These are phyloP conservation scores for Aquilaria sinensis DNA, from an alignment of 345 rosid genomes.

Conservation along the genomic window DNA sequence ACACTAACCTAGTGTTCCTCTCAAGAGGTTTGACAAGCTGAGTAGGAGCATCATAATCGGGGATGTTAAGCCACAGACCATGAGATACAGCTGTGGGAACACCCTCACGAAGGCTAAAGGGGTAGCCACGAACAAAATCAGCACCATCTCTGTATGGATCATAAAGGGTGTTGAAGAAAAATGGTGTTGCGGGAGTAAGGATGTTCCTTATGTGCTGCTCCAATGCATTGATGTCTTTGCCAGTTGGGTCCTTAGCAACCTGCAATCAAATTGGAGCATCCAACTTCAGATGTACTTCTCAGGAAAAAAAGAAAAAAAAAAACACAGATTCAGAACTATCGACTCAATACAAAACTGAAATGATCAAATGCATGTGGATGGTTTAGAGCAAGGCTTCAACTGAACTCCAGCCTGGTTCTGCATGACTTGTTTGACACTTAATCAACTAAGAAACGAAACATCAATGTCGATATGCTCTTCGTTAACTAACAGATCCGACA, in stretches of 20 bases:
- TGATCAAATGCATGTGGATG: not conserved
- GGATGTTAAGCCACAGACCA: slow-evolving; percentile 96
- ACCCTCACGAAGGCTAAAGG: slow-evolving; percentile 94
- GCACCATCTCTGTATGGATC: slow-evolving; percentile 84
- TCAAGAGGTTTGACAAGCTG: slow-evolving; percentile 92
- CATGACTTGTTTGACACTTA: no score
- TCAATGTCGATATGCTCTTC: not conserved
- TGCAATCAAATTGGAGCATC: slow-evolving; percentile 14
- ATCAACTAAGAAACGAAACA: no score
- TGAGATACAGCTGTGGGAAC: slow-evolving; percentile 79
- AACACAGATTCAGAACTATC: not conserved
- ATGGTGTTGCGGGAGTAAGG: slow-evolving; percentile 66
- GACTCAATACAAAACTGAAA: not conserved
- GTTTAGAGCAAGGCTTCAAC: not conserved
- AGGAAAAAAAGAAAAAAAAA: not conserved
- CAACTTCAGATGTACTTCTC: not conserved
- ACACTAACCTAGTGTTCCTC: slow-evolving; percentile 65
- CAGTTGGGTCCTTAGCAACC: slow-evolving; percentile 88
- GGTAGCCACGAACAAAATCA: slow-evolving; percentile 91
- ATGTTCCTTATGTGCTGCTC: slow-evolving; percentile 90
- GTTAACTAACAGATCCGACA: slow-evolving; percentile 5
- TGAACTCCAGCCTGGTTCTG: no score
- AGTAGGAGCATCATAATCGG: slow-evolving; percentile 91
- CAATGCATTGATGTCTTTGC: slow-evolving; percentile 82
- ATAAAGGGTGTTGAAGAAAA: slow-evolving; percentile 86